These are phyloP conservation scores for Rosellinia necatrix DNA, from an alignment of 2,329 filamentous ascomycete species.

Conservation along the genomic window DNA sequence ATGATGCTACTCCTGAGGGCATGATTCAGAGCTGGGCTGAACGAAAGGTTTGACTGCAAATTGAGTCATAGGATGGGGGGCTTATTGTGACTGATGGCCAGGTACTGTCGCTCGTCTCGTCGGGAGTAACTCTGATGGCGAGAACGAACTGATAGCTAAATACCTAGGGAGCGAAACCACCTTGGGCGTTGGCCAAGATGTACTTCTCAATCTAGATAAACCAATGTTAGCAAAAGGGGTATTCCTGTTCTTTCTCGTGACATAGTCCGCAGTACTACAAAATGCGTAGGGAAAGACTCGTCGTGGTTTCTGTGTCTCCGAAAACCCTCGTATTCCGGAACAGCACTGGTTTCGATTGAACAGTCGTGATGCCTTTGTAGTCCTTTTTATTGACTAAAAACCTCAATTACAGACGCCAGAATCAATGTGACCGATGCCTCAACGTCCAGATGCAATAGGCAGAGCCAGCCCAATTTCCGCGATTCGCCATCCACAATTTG, in stretches of 20 bases:
- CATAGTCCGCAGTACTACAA: background rate
- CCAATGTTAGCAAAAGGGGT: conserved; percentile 4
- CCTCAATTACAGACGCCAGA: conserved; percentile 69
- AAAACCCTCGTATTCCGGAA: background rate
- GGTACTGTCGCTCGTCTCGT: background rate
- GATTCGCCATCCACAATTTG: conserved; percentile 53
- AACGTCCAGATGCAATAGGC: conserved; percentile 69
- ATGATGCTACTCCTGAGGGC: conserved; percentile 78
- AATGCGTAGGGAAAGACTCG: conserved; percentile 5
- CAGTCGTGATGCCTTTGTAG: conserved; percentile 47
- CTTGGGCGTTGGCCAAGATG: conserved; percentile 1
- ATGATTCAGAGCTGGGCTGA: conserved; percentile 85
- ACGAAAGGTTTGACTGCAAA: conserved; percentile 48
- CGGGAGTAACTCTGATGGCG: no score
- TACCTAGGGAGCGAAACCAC: background rate
- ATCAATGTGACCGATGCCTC: conserved; percentile 65
- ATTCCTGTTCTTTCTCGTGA: background rate
- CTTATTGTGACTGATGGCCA: conserved; percentile 3
- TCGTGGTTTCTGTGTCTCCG: conserved; percentile 1
- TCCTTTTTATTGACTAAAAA: conserved; percentile 60
- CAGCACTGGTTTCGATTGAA: conserved; percentile 15
- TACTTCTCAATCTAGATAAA: background rate
- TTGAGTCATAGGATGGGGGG: background rate
- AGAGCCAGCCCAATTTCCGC: conserved; percentile 59
- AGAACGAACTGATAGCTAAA: no score